These are phyloP conservation scores for Verbascum thapsus DNA, from an alignment of 257 asterid genomes.

Conservation along the genomic window DNA sequence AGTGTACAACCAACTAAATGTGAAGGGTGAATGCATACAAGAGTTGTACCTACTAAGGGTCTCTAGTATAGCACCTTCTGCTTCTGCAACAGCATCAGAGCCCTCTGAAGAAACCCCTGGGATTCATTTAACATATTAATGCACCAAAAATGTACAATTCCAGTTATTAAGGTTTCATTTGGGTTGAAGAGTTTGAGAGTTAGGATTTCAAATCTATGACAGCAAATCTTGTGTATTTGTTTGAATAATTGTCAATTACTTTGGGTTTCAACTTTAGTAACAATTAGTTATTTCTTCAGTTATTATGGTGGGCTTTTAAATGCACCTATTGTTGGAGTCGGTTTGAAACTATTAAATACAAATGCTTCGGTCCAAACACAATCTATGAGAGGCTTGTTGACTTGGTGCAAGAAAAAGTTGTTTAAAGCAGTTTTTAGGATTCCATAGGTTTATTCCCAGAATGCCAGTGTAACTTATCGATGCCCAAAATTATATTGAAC, in stretches of 20 bases:
- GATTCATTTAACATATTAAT: conserved; percentile 28
- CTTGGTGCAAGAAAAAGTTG: background rate
- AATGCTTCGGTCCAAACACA: too few relatives aligned
- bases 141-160: conserved; percentile 8
- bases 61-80: conserved; percentile 72
- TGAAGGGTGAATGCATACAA: conserved; percentile 6
- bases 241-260: too few relatives aligned
- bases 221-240: too few relatives aligned
- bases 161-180: background rate
- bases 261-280: too few relatives aligned
- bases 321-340: too few relatives aligned
- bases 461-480: conserved; percentile 6
- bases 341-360: too few relatives aligned
- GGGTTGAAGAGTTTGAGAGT: too few relatives aligned
- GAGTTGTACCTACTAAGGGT: conserved; percentile 76
- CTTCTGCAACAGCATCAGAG: conserved; percentile 62
- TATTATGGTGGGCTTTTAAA: too few relatives aligned
- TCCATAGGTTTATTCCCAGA: background rate
- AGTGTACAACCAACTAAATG: conserved; percentile 13
- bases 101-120: conserved; percentile 72
- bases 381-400: too few relatives aligned
- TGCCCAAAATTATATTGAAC: conserved; percentile 12
- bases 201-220: too few relatives aligned
- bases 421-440: conserved; percentile 2
- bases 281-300: too few relatives aligned